Evolutionary conservation across 2,329 filamentous ascomycete species (phyloP), one percentile per base, ranked within the genome.

Genomic region (Phaeosphaeriaceae sp.): DNA sequence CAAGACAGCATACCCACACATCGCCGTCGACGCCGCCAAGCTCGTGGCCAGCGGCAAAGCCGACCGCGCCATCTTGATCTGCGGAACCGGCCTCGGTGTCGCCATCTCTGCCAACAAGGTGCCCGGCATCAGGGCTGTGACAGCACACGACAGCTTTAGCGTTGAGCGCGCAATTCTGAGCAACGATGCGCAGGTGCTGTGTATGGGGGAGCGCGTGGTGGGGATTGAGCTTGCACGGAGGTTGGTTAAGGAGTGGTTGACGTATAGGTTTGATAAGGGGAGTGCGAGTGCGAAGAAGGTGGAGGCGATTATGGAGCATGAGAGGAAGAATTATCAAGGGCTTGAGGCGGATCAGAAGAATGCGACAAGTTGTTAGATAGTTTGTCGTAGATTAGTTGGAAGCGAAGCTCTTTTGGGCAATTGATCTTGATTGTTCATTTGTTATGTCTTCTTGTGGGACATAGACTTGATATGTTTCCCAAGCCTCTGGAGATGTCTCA

Each of bases 81-180:
- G 92, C 80, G 92, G 92, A 2, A 96, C 92, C 0, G 92, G 92
- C 0, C 85, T 96, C 7, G 92, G 92, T 20, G 92, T 96, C 7
- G 92, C 92, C 68, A 96, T 96, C 74, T 82, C 87, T n/a, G 92
- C 92, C 65, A 96, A 96, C 84, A 96, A 96, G 78, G 88, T 96
- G 63, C 89, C 88, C 56, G 92, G 92, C 6, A 87, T 96, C 60
- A 84, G 92, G 22, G 92, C 92, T n/a, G 92, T 96, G 19, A 96
- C 92, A 5, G 92, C 92, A 1, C 92, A 96, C 76, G 92, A 96
- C 75, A 89, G 88, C 65, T 96, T 93, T 82, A 89, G 86, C 55
- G 91, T 96, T 6, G 92, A 96, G 83, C 82, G 91, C 50, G 88
- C 90, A 20, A 86, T 96, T 11, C 79, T 94, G 70, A 92, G 89